phyloP scores from a whole-genome alignment of 2,329 filamentous ascomycete species.

The Botrytis aclada region DNA sequence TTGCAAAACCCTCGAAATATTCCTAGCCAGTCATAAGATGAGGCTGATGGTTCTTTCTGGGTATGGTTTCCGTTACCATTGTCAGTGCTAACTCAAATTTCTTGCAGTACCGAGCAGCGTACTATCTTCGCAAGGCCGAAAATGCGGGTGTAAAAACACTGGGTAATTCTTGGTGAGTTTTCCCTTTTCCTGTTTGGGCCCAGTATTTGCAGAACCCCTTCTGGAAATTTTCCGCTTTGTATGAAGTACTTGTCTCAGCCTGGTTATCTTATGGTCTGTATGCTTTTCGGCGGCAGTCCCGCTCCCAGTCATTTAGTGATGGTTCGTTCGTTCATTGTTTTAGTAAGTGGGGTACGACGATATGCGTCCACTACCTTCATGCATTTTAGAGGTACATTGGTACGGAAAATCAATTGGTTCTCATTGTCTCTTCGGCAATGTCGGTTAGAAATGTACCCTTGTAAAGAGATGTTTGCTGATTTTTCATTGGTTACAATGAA shows the following conservation, averaged over 20 bases:
- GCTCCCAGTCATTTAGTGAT: slow-evolving; percentile 23
- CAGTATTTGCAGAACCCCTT: background rate
- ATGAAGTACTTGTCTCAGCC: slow-evolving; percentile 12
- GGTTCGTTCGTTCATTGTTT: slow-evolving; percentile 23
- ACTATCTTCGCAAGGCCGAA: slow-evolving; percentile 90
- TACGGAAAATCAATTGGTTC: slow-evolving; percentile 19
- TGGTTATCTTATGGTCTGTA: background rate
- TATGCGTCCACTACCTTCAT: slow-evolving; percentile 5
- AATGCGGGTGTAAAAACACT: slow-evolving; percentile 83
- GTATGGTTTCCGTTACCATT: background rate
- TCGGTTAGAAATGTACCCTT: slow-evolving; percentile 11
- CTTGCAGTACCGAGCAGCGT: slow-evolving; percentile 71
- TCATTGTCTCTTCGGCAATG: slow-evolving; percentile 15
- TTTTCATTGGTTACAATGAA: background rate
- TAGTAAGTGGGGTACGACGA: slow-evolving; percentile 17
- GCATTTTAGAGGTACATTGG: slow-evolving; percentile 5
- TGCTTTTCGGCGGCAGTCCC: slow-evolving; percentile 17
- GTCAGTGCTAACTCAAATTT: slow-evolving; percentile 12
- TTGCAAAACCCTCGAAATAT: slow-evolving; percentile 28
- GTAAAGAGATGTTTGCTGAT: slow-evolving; percentile 12
- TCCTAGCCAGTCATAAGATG: slow-evolving; percentile 38
- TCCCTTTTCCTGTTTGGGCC: slow-evolving; percentile 20
- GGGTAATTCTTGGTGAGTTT: slow-evolving; percentile 86
- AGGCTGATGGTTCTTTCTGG: slow-evolving; percentile 43
- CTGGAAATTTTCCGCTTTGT: background rate